Conservation (phyloP, 83 land plant genomes). For the Diphasiastrum complanatum region DNA sequence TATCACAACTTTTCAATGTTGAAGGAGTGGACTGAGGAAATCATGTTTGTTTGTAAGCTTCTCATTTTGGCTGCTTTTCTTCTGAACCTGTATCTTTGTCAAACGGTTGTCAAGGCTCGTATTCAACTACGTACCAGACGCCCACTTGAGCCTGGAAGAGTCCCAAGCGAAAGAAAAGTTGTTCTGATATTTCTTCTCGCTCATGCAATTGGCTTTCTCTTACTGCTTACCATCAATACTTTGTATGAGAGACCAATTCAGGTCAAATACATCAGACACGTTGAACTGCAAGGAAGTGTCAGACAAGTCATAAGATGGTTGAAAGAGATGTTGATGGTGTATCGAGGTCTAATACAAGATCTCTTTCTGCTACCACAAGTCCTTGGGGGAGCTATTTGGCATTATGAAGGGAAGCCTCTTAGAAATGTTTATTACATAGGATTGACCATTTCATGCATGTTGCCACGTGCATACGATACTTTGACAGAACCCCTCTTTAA, state of each 20-base stretch:
- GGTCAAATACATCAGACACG: slow-evolving; percentile 3
- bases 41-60: slow-evolving; percentile 45
- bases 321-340: slow-evolving; percentile 49
- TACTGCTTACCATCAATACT: slow-evolving; percentile 36
- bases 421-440: slow-evolving; percentile 48
- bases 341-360: slow-evolving; percentile 60
- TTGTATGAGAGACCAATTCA: slow-evolving; percentile 10
- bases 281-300: slow-evolving; percentile 28
- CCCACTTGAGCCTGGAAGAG: slow-evolving; percentile 51
- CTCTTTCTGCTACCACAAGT: slow-evolving; percentile 66
- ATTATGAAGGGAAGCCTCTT: slow-evolving; percentile 44
- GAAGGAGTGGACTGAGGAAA: slow-evolving; percentile 26
- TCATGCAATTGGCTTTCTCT: slow-evolving; percentile 45
- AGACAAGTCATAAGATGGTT: slow-evolving; percentile 31
- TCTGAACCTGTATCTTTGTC: slow-evolving; percentile 50
- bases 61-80: slow-evolving; percentile 52
- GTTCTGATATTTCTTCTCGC: slow-evolving; percentile 23
- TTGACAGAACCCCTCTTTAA: slow-evolving; percentile 36
- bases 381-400: slow-evolving; percentile 52
- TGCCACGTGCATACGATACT: slow-evolving; percentile 58
- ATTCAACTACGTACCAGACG: slow-evolving; percentile 41
- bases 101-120: slow-evolving; percentile 65
- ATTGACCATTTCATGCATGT: slow-evolving; percentile 45
- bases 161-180: slow-evolving; percentile 44
- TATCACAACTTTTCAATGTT: slow-evolving; percentile 21